Conservation (phyloP, 805 yeast species). For the Lipomyces sp. region DNA sequence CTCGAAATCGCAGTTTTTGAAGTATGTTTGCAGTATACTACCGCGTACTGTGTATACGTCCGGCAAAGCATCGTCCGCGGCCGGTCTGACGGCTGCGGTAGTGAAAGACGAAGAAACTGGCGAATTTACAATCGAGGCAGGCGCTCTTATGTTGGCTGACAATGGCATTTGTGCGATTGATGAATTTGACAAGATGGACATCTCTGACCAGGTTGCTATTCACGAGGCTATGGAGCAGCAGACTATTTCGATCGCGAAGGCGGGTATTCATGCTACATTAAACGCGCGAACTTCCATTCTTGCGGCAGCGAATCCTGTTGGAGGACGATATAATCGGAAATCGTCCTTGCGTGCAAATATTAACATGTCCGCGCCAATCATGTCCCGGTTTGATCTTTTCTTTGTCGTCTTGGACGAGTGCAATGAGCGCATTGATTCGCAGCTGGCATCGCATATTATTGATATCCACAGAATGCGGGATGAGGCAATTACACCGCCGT, state of each 20-base stretch:
- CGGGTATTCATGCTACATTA: slow-evolving; percentile 96
- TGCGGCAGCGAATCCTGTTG: slow-evolving; percentile 98
- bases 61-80: slow-evolving; percentile 97
- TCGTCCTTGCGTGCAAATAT: slow-evolving; percentile 78
- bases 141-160: slow-evolving; percentile 97
- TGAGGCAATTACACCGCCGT: slow-evolving; percentile 86
- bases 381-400: slow-evolving; percentile 95
- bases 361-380: slow-evolving; percentile 96
- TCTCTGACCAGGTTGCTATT: slow-evolving; percentile 93
- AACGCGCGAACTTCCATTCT: slow-evolving; percentile 94
- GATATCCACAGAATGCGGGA: slow-evolving; percentile 88
- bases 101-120: slow-evolving; percentile 97
- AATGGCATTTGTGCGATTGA: slow-evolving; percentile 98
- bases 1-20: slow-evolving; percentile 91
- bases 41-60: slow-evolving; percentile 96
- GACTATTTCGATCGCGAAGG: slow-evolving; percentile 96
- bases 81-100: slow-evolving; percentile 97
- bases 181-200: slow-evolving; percentile 95
- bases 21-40: slow-evolving; percentile 84
- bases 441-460: slow-evolving; percentile 88
- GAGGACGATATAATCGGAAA: slow-evolving; percentile 93
- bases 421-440: slow-evolving; percentile 84
- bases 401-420: slow-evolving; percentile 94
- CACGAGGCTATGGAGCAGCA: slow-evolving; percentile 99
- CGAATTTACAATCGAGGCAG: slow-evolving; percentile 96